Evolutionary conservation across 2,329 filamentous ascomycete genomes (phyloP).

Genomic region (Fusarium sororula): DNA sequence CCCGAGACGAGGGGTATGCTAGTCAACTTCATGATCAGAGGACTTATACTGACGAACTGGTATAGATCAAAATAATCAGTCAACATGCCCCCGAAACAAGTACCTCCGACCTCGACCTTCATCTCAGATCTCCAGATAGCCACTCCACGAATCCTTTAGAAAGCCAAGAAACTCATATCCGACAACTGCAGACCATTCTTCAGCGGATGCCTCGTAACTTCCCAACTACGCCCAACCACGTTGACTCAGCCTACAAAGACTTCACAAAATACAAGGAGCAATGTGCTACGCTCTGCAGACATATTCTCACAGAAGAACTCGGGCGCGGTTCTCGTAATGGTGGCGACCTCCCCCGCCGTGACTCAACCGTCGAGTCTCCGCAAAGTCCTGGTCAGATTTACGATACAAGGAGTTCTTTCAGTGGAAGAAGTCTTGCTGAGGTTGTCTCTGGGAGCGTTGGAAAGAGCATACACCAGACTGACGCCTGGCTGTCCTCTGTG

Average conservation of each 20-base stretch:
- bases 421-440: conserved; percentile 48
- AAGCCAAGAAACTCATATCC: conserved; percentile 45
- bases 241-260: conserved; percentile 56
- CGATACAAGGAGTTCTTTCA: conserved; percentile 52
- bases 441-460: conserved; percentile 41
- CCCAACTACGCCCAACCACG: conserved; percentile 47
- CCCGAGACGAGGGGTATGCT: conserved; percentile 18
- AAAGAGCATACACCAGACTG: conserved; percentile 40
- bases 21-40: conserved; percentile 3
- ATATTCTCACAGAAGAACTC: conserved; percentile 53
- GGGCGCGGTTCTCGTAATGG: conserved; percentile 38
- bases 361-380: conserved; percentile 46
- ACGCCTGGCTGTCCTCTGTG: conserved; percentile 51
- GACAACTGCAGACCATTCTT: conserved; percentile 48
- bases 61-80: conserved; percentile 12
- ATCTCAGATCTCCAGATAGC: conserved; percentile 37
- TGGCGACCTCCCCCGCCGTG: conserved; percentile 40
- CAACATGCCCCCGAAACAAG: conserved; percentile 38
- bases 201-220: conserved; percentile 48
- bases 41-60: neutral
- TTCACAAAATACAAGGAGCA: conserved; percentile 54
- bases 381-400: conserved; percentile 43
- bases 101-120: conserved; percentile 42
- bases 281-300: conserved; percentile 52
- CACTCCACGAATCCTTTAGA: conserved; percentile 41